phyloP scores from a whole-genome alignment of 164 flowering plant species.

The Nymphaea colorata region DNA sequence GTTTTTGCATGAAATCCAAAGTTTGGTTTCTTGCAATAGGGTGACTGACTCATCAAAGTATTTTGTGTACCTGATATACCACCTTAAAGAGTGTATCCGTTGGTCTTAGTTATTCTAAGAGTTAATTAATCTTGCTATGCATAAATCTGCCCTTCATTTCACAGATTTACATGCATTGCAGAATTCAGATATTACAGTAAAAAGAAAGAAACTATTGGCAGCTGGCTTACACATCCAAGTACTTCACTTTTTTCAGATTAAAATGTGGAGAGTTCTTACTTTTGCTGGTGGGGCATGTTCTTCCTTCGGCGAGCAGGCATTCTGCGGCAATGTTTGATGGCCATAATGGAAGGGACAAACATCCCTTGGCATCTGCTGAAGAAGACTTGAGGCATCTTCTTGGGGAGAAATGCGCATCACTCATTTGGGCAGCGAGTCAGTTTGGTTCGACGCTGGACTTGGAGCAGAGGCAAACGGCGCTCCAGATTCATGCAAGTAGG shows the following conservation, averaged over 20 bases:
- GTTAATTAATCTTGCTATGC: no score
- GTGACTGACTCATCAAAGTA: no score
- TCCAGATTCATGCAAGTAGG: conserved; percentile 82
- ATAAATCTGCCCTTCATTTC: no score
- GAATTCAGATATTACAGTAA: no score
- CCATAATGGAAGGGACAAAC: conserved; percentile 46
- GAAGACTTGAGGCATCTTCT: conserved; percentile 67
- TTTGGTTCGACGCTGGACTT: conserved; percentile 88
- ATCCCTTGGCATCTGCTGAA: conserved; percentile 60
- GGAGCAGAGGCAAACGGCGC: conserved; percentile 69
- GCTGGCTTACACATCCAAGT: not conserved
- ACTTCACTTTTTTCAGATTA: conserved; percentile 31
- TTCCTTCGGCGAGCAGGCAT: not conserved
- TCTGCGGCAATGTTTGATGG: not conserved
- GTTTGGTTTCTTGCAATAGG: no score
- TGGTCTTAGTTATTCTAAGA: no score
- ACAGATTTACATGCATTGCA: no score
- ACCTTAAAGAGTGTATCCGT: no score
- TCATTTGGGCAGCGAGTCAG: conserved; percentile 98
- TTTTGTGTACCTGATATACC: no score
- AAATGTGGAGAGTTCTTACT: conserved; percentile 91
- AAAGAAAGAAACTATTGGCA: no score
- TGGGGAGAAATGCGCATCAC: conserved; percentile 90
- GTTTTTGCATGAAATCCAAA: no score
- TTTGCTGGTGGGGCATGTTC: conserved; percentile 78